Evolutionary conservation across 352 stramenopile genomes (phyloP), one percentile per base, ranked within the genome.

Genomic region (Phytophthora agathidicida): DNA sequence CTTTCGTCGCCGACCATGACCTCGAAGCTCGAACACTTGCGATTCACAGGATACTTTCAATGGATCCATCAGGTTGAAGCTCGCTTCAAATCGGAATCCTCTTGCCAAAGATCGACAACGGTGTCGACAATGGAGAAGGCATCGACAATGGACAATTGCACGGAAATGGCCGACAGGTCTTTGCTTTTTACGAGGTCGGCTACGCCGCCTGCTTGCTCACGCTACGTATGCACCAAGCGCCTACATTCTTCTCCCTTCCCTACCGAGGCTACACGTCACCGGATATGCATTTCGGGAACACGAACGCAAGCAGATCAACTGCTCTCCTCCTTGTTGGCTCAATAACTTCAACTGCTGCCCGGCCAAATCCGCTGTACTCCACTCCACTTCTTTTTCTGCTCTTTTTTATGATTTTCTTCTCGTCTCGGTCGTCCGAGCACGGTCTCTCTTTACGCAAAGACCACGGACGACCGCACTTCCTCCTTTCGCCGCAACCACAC

Each of bases 151-250:
- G 30, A 39, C 11, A 39, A n/a, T 55, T 20, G 36, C 26, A 31
- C 38, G 60, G 33, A 68, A 64, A 44, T 27, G 60, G 60, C 37
- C 27, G 28, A 65, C 53, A 69, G 46, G 55, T 70, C 54, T 57
- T 70, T 65, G 60, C 45, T 64, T 59, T n/a, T 70, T 43, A 58
- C 39, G 54, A 70, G 53, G 53, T 70, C 36, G 47, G 54, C 54
- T 60, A 56, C 23, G 42, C 28, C 60, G 37, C 56, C 53, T 65
- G 38, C 46, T 64, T 65, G 60, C 60, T 69, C 60, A 64, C 52
- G 60, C 45, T 65, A 69, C 53, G 32, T 56, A 69, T 69, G 46
- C 39, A 67, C 42, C 26, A 61, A 47, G 52, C 36, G 43, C 59
- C 53, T 65, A 46, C 59, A 50, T 52, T 36, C 37, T 52, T 47